Base-by-base conservation (phyloP, 805 yeast genomes). In the Candida coleopterorum region DNA sequence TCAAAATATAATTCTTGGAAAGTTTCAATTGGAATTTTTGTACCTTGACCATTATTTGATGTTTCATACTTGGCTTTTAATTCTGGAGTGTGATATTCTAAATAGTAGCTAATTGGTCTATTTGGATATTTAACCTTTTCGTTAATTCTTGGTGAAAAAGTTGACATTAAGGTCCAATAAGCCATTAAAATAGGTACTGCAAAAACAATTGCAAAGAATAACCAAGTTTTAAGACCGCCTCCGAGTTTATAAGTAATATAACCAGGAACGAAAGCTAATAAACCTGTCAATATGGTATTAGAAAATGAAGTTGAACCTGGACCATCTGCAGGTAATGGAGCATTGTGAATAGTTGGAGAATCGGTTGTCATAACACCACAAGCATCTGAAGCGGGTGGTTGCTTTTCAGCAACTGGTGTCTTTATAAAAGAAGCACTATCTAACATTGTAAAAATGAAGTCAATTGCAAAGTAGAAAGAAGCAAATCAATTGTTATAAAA, bases 251-350 rank as follows among this genome's bases (percentile, higher is more conserved):
- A 68, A 36, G 81, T 70, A 41, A 83, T 52, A 54, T 73, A 79
- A 48, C 51, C 73, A 9, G 96, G 95, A 35, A 83, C 58, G 20
- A 73, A 68, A 6, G 70, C 49, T 42, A 83, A 50, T 21, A 80
- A 53, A 2, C 68, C 66, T 15, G 72, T 37, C 40, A 87, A 53
- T 9, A 75, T 53, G 46, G 50, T 50, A 62, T 88, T 87, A 60
- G 75, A 74, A 64, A 88, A 87, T 50, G 79, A 76, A 55, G 75
- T 79, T 22, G 88, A 70, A 18, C 94, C 88, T 5, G 96, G 85
- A 28, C 96, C 96, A 56, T 87, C 96, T 4, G 95, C 95, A 18
- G 95, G 89, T 43, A 86, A 68, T 9, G 88, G 88, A 2, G 90
- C 95, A 56, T 87, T 87, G 53, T 81, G 77, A 55, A 87, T 86